Percentiles rank a stretch among this genome's conserved stretches.
These are phyloP conservation scores for Planoprotostelium fungivorum DNA, from an alignment of 78 protist genomes.

Conservation along the genomic window DNA sequence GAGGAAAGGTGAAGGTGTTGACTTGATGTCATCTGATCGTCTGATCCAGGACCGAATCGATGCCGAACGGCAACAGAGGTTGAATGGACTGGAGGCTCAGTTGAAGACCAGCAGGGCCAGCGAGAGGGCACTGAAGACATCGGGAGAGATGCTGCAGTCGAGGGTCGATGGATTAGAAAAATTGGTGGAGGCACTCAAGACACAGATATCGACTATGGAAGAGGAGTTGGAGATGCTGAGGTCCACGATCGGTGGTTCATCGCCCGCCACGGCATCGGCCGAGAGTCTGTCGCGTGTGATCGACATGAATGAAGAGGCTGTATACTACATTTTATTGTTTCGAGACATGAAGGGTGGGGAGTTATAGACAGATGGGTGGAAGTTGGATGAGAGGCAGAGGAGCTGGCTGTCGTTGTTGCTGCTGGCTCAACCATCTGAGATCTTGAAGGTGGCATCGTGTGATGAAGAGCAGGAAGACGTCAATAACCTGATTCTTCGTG, in stretches of 20 bases:
- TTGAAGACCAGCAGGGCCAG: background rate
- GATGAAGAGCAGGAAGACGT: too few relatives aligned
- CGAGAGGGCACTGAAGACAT: background rate
- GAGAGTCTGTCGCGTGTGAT: too few relatives aligned
- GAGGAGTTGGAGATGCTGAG: background rate
- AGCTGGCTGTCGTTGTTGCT: too few relatives aligned
- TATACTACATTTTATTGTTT: too few relatives aligned
- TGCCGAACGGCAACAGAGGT: background rate
- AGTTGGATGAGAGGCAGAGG: too few relatives aligned
- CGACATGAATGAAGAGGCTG: too few relatives aligned
- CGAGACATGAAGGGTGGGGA: too few relatives aligned
- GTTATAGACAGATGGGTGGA: background rate
- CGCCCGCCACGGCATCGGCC: background rate
- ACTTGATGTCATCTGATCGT: background rate
- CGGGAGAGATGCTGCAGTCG: background rate
- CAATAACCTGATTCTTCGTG: too few relatives aligned
- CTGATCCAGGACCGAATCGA: background rate
- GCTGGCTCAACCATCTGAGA: too few relatives aligned
- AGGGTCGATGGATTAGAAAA: background rate
- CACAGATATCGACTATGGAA: background rate
- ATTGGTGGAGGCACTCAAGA: background rate
- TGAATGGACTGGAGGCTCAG: background rate
- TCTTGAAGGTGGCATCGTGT: too few relatives aligned
- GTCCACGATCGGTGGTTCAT: too few relatives aligned
- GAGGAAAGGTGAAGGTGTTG: background rate